Evolutionary conservation across 148 eudicot genomes (phyloP).

Genomic region (Rhododendron griersonianum): DNA sequence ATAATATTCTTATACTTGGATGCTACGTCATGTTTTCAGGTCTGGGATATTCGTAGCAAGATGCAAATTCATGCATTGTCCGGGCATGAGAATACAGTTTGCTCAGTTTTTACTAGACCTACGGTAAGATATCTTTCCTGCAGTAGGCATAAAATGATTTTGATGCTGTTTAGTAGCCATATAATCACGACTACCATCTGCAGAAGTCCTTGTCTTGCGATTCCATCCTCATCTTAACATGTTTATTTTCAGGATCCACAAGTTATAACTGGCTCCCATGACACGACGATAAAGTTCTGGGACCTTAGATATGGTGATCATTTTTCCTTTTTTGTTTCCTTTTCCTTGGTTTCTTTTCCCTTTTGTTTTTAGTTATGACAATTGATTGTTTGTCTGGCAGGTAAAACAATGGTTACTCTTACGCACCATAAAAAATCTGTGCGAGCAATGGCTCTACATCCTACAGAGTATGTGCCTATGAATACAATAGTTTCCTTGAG

Average conservation of each 20-base stretch:
- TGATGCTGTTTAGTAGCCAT: not conserved
- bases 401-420: conserved; percentile 83
- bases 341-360: not conserved
- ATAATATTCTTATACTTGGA: not conserved
- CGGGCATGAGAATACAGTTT: conserved; percentile 96
- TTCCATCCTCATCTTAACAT: conserved; percentile 9
- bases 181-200: not conserved
- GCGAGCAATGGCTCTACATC: conserved; percentile 91
- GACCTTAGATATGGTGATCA: conserved; percentile 74
- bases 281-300: conserved; percentile 92
- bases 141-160: not conserved
- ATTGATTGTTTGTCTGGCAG: conserved; percentile 27
- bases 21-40: conserved; percentile 39
- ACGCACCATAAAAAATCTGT: conserved; percentile 97
- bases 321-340: not conserved
- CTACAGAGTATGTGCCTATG: conserved; percentile 62
- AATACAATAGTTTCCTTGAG: not conserved
- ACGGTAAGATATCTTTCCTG: conserved; percentile 45
- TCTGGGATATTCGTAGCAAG: conserved; percentile 96
- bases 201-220: not conserved
- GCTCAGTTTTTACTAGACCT: conserved; percentile 92
- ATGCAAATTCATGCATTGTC: conserved; percentile 83
- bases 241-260: conserved; percentile 80
- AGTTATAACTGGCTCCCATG: conserved; percentile 96
- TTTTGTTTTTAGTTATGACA: not conserved